Evolutionary conservation across 2,329 filamentous ascomycete species (phyloP).

Genomic region (Didymella arachidicola): DNA sequence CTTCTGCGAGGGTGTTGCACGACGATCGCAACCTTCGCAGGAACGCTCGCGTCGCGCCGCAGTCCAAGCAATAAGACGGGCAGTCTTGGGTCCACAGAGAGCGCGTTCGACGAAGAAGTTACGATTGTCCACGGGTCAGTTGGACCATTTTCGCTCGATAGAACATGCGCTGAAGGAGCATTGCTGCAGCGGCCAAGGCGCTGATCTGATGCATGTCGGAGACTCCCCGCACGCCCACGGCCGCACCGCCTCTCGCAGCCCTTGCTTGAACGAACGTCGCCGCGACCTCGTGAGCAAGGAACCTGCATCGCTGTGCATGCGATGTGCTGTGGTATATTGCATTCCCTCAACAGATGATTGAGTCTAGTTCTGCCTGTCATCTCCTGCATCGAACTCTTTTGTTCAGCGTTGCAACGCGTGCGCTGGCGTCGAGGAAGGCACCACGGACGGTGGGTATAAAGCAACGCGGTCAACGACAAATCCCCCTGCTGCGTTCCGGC

Average conservation of each 20-base stretch:
- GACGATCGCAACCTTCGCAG: no score
- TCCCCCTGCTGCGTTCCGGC: no score
- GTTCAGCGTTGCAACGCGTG: constrained; percentile 23
- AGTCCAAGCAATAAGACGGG: no score
- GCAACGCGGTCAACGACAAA: not conserved
- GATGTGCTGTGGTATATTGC: constrained; percentile 3
- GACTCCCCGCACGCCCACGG: constrained; percentile 22
- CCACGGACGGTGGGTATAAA: not conserved
- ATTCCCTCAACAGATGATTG: not conserved
- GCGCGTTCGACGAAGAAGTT: no score
- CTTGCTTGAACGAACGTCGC: constrained; percentile 15
- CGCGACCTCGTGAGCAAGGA: constrained; percentile 11
- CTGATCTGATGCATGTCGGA: constrained; percentile 8
- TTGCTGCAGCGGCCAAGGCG: constrained; percentile 5
- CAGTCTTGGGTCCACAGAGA: no score
- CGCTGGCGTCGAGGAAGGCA: constrained; percentile 18
- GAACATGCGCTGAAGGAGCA: constrained; percentile 13
- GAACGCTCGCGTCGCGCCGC: no score
- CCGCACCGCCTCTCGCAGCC: constrained; percentile 3
- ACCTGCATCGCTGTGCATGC: not conserved
- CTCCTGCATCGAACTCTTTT: constrained; percentile 13
- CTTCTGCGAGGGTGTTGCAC: no score
- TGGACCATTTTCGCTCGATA: no score
- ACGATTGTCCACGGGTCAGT: no score
- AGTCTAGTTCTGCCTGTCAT: not conserved